Base-by-base conservation (phyloP, 805 yeast genomes). In the Starmerella stellata region DNA sequence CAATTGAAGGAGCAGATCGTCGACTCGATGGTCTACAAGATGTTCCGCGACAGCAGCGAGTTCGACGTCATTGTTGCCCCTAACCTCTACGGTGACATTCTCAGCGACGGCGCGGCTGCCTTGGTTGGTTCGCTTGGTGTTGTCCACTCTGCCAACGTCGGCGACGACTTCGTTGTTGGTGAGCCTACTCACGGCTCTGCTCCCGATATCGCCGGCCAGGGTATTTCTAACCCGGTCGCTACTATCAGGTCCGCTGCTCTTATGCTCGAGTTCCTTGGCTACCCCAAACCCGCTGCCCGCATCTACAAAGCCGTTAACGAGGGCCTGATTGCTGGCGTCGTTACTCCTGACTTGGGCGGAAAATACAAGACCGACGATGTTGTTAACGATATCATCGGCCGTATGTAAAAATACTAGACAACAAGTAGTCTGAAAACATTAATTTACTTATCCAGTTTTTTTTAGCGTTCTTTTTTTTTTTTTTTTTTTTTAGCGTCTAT, bases 171-270 rank as follows among this genome's bases (percentile, higher is more conserved):
- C 57, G 95, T 92, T 46, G 82, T 90, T 57, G 98, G 98, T 59
- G 98, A 90, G 65, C 98, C 98, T 57, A 85, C 95, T 58, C 98
- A 90, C 64, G 98, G 98, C 45, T 80, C 94, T 40, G 98, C 98
- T 39, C 98, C 98, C 41, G 98, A 90, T 60, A 90, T 90, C 50
- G 94, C 85, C 58, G 98, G 98, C 52, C 75, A 70, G 61, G 90
- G 90, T 53, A 80, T 82, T 52, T 40, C 49, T 34, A 87, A 87
- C 70, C 98, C 98, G 48, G 75, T 90, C 54, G 98, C 98, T 41
- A 90, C 98, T 37, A 87, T 90, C 58, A 77, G 98, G 65, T 90
- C 98, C 23, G 76, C 95, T 42, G 98, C 96, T 41, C 69, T 90
- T 58, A 77, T 90, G 93, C 73, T 90, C 61, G 96, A 90, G 65